Evolutionary conservation across 345 rosid genomes (phyloP).

Genomic region (Carallia pectinifolia): DNA sequence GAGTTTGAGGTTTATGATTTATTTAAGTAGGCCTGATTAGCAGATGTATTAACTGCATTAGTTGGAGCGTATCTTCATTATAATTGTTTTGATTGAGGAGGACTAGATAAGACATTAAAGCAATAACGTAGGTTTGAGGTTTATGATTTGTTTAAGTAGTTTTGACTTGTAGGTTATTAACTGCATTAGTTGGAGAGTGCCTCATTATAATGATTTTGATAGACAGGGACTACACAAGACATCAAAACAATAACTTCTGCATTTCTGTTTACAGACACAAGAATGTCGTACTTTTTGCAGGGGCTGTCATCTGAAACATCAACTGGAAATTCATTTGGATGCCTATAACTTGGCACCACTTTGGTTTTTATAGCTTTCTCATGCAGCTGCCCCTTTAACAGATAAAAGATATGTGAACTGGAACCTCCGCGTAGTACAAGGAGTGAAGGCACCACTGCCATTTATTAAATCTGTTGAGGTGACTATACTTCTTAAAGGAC

Average conservation of each 20-base stretch:
- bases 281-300: not conserved
- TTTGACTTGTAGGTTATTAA: not conserved
- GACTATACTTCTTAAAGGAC: not conserved
- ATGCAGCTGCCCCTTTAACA: constrained; percentile 20
- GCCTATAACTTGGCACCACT: not conserved
- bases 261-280: not conserved
- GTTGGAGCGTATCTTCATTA: not conserved
- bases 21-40: not conserved
- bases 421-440: constrained; percentile 76
- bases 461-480: constrained; percentile 85
- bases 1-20: not conserved
- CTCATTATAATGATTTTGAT: not conserved
- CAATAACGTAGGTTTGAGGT: not conserved
- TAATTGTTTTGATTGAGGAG: no score
- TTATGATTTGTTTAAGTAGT: not conserved
- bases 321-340: not conserved
- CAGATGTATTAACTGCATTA: not conserved
- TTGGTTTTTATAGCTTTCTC: constrained; percentile 19
- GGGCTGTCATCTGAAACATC: not conserved
- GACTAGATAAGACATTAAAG: not conserved
- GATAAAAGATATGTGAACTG: constrained; percentile 73
- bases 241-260: not conserved
- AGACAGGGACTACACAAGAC: not conserved
- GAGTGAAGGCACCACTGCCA: constrained; percentile 61
- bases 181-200: not conserved